Evolutionary conservation across 1,139 yeast genomes (phyloP), one percentile per base, ranked within the genome.

Genomic region (Suhomyces anneliseae): DNA sequence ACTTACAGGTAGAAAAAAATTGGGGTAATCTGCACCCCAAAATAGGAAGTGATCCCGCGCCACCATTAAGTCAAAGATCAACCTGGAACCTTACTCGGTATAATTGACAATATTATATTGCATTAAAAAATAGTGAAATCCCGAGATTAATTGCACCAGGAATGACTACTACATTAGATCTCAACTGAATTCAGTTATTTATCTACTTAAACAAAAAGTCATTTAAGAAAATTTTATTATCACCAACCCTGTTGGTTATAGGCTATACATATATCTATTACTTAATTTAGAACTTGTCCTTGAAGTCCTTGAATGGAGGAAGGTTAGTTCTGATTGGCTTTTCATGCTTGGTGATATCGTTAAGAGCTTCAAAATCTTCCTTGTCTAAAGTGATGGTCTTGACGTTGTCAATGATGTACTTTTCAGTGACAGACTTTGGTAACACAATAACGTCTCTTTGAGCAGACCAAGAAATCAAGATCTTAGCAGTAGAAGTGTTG

Each of bases 391-490:
- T 70, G 44, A 85, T 70, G 27, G 76, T 67, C 56, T 78, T 62
- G 50, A 81, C 67, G 69, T 89, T 89, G 45, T 78, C 68, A 42
- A 62, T 76, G 51, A 89, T 78, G 70, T 96, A 81, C 9, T 68
- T 62, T 15, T 81, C 77, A 34, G 78, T 82, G 41, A 79, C 78
- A 31, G 93, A 83, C 69, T 88, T 88, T 50, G 95, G 93, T 55
- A 89, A 71, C 11, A 83, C 87, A 31, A 83, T 82, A 43, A 83
- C 75, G 38, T 86, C 88, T 65, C 90, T 81, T 64, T 81, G 77
- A 33, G 85, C 70, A 50, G 81, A 87, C 90, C 93, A 88, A 45
- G 87, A 81, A 53, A 87, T 74, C 53, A 85, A 73, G 27, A 88
- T 69, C 50, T 81, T 79, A 36, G 89, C 89, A 11, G 87, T 72